Conservation (phyloP, 139 green algal genomes). For the Asterochloris sp. region DNA sequence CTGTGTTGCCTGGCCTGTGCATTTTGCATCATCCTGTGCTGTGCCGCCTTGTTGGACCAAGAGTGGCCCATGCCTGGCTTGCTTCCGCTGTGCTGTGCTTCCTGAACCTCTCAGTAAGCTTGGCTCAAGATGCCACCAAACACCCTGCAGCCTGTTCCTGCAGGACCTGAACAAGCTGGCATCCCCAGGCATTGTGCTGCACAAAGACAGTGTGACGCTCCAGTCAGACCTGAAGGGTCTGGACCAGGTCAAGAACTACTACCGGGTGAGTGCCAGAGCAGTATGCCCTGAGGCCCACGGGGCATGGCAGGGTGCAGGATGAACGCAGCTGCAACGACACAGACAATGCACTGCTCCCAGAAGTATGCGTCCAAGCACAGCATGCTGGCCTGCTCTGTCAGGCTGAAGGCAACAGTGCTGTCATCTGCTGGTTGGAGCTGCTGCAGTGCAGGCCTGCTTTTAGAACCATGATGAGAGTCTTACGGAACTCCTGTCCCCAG, state of each 20-base stretch:
- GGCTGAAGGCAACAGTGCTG: no score
- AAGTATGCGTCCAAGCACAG: no score
- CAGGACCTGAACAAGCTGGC: not conserved
- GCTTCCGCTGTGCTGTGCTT: not conserved
- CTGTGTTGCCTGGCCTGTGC: no score
- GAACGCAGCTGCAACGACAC: no score
- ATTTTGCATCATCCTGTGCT: no score
- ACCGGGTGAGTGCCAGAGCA: not conserved
- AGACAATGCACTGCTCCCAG: no score
- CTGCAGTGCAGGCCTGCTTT: slow-evolving; percentile 5
- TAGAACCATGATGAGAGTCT: not conserved
- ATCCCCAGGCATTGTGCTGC: not conserved
- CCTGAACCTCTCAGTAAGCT: not conserved
- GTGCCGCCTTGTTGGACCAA: not conserved
- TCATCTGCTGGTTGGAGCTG: no score
- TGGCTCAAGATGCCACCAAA: not conserved
- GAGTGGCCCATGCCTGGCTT: not conserved
- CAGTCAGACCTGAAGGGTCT: slow-evolving; percentile 3
- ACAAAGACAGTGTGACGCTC: slow-evolving; percentile 14
- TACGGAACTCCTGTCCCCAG: no score
- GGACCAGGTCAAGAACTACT: slow-evolving; percentile 10
- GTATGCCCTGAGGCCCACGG: no score
- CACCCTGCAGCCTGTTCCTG: not conserved
- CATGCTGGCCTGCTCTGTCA: no score
- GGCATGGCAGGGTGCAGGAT: no score